Evolutionary conservation across 345 rosid species (phyloP).

Genomic region (Hibiscus syriacus): DNA sequence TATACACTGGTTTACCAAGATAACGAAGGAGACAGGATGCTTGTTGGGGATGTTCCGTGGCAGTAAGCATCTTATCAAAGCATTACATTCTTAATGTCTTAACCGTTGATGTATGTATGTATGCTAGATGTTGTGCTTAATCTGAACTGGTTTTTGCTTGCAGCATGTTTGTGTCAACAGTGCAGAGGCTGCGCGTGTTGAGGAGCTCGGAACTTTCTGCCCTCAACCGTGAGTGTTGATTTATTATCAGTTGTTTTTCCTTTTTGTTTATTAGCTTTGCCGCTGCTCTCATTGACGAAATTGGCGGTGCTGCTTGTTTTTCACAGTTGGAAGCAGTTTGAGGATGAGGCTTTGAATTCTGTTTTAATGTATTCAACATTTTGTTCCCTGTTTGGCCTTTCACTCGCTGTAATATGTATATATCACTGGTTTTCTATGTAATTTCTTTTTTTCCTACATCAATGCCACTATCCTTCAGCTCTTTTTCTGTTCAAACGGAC

Average conservation of each 20-base stretch:
- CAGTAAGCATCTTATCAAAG: constrained; percentile 91
- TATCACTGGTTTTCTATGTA: constrained; percentile 8
- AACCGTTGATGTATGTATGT: neutral
- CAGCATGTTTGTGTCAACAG: constrained; percentile 93
- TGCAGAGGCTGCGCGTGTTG: constrained; percentile 83
- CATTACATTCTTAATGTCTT: neutral
- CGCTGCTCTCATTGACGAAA: neutral
- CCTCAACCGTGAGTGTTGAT: constrained; percentile 26
- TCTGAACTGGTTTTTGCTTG: neutral
- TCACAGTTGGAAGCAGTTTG: constrained; percentile 37
- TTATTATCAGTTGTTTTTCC: neutral
- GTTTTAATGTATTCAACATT: constrained; percentile 17
- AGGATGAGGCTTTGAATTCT: constrained; percentile 14
- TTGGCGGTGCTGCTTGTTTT: neutral
- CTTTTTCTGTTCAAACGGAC: constrained; percentile 3
- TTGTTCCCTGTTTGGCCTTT: constrained; percentile 17
- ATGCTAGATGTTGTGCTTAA: neutral
- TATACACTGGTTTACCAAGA: constrained; percentile 94
- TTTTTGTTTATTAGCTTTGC: neutral
- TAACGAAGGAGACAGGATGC: constrained; percentile 98
- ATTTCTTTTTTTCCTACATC: neutral
- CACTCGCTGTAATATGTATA: constrained; percentile 15
- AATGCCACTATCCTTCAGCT: neutral
- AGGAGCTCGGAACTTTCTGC: constrained; percentile 71
- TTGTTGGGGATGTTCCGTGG: constrained; percentile 99